Conservation (phyloP, 352 stramenopile species). For the Peronospora farinosa region DNA sequence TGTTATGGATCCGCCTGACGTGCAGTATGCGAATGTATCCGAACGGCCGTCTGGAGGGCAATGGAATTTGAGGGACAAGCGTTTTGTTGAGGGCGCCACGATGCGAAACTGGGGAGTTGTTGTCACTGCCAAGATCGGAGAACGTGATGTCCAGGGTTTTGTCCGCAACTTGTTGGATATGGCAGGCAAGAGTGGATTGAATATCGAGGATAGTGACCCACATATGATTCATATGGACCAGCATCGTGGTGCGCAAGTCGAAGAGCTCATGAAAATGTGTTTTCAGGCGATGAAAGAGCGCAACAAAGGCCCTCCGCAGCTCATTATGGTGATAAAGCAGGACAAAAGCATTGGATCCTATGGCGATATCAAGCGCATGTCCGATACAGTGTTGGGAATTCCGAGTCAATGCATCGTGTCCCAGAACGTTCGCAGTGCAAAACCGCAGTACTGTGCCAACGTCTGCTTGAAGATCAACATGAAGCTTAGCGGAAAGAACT, state of each 20-base stretch:
- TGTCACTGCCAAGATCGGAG: constrained; percentile 30
- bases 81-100: constrained; percentile 47
- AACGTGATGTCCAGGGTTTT: constrained; percentile 42
- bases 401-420: constrained; percentile 65
- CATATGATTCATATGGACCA: constrained; percentile 36
- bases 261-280: constrained; percentile 60
- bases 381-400: constrained; percentile 59
- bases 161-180: constrained; percentile 34
- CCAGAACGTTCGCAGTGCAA: constrained; percentile 35
- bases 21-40: constrained; percentile 56
- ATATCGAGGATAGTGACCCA: constrained; percentile 36
- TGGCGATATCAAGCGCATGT: constrained; percentile 67
- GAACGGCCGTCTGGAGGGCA: constrained; percentile 50
- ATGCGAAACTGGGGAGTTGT: constrained; percentile 59
- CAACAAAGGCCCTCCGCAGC: constrained; percentile 32
- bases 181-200: constrained; percentile 33
- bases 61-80: constrained; percentile 77
- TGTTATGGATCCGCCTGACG: constrained; percentile 50
- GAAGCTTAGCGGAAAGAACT: constrained; percentile 72
- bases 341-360: constrained; percentile 44
- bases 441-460: constrained; percentile 58
- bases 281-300: constrained; percentile 38
- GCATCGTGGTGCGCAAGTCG: constrained; percentile 33
- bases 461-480: constrained; percentile 72
- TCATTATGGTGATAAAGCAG: constrained; percentile 59